Percentiles rank a stretch among this genome's conserved stretches.
Conservation (phyloP, 345 rosid species). For the Physaria fendleri region DNA sequence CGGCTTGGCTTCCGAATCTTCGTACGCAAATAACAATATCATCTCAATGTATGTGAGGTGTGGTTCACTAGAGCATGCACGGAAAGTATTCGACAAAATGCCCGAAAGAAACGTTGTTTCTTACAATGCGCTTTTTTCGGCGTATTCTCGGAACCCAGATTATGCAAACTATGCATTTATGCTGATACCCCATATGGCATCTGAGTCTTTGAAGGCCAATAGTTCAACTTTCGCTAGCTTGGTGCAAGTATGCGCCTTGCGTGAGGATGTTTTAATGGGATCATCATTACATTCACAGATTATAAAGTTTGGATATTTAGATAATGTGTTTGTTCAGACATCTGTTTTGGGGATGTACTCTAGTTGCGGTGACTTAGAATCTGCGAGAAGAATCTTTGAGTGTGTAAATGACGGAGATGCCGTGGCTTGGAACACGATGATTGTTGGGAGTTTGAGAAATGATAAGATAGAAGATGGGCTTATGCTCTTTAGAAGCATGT, state of each 20-base stretch:
- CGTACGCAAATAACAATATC: slow-evolving; percentile 58
- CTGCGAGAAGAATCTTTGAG: slow-evolving; percentile 45
- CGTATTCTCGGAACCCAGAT: slow-evolving; percentile 47
- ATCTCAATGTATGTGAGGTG: slow-evolving; percentile 60
- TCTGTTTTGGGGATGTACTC: slow-evolving; percentile 72
- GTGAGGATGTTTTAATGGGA: slow-evolving; percentile 50
- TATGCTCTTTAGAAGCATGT: too few species aligned
- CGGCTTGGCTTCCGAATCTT: slow-evolving; percentile 22
- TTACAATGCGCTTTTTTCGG: slow-evolving; percentile 60
- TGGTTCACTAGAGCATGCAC: slow-evolving; percentile 32
- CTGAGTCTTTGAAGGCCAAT: slow-evolving; percentile 48
- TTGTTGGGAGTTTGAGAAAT: too few species aligned
- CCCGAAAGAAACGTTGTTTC: slow-evolving; percentile 56
- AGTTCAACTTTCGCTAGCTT: slow-evolving; percentile 64
- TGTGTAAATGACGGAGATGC: too few species aligned
- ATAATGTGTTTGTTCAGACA: slow-evolving; percentile 55
- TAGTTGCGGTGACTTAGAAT: slow-evolving; percentile 54
- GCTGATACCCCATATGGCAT: slow-evolving; percentile 36
- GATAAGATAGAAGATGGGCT: too few species aligned
- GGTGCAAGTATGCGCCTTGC: slow-evolving; percentile 47
- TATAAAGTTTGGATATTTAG: slow-evolving; percentile 40
- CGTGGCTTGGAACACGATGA: too few species aligned
- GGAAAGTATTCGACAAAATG: slow-evolving; percentile 51
- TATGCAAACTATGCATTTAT: slow-evolving; percentile 29
- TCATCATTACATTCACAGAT: slow-evolving; percentile 46